phyloP scores from a whole-genome alignment of 164 flowering plant genomes.

The Amborella trichopoda region DNA sequence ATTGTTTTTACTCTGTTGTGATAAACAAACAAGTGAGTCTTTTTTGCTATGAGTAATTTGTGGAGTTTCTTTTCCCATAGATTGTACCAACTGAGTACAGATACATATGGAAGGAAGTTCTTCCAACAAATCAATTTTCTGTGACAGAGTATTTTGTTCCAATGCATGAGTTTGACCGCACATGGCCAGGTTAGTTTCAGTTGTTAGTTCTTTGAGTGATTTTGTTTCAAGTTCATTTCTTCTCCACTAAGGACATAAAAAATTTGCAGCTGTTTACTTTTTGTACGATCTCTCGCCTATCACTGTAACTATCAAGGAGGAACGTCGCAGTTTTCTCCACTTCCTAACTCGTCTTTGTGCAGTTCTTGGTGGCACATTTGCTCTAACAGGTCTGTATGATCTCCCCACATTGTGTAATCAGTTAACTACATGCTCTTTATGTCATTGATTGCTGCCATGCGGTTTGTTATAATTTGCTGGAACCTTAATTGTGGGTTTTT shows the following conservation, averaged over 20 bases:
- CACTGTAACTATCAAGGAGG: constrained; percentile 94
- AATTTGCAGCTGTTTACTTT: constrained; percentile 89
- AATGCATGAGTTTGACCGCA: constrained; percentile 50
- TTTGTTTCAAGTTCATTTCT: neutral
- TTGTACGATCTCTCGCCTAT: constrained; percentile 96
- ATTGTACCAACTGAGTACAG: constrained; percentile 93
- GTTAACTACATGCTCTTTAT: too few species aligned
- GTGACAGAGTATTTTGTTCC: constrained; percentile 89
- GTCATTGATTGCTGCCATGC: neutral
- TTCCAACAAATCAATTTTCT: constrained; percentile 94
- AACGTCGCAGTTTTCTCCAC: constrained; percentile 88
- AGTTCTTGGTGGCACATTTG: constrained; percentile 97
- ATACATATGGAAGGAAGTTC: constrained; percentile 72
- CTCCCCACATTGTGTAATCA: too few species aligned
- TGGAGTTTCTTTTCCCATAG: constrained; percentile 20
- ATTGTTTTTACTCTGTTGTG: neutral
- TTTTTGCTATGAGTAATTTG: neutral
- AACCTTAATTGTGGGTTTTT: neutral
- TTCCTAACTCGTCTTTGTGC: constrained; percentile 98
- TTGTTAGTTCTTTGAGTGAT: neutral
- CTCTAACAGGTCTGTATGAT: constrained; percentile 73
- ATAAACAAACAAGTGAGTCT: neutral
- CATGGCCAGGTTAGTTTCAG: constrained; percentile 90
- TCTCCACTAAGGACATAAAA: too few species aligned
- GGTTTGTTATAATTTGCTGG: neutral